Evolutionary conservation across 164 flowering plant species (phyloP).

Genomic region (Berberis thunbergii): DNA sequence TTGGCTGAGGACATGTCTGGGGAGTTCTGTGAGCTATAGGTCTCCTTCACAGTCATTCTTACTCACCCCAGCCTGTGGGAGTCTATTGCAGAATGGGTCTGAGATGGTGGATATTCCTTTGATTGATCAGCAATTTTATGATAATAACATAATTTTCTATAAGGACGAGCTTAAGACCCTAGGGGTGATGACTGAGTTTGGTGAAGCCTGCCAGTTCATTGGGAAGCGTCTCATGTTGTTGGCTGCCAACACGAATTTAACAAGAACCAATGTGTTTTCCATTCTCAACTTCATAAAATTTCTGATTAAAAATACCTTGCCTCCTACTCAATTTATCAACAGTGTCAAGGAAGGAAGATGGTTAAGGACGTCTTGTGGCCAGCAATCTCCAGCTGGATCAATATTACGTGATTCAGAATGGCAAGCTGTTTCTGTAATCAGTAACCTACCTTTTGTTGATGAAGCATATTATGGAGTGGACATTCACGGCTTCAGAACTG

Average conservation of each 20-base stretch:
- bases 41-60: constrained; percentile 51
- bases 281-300: constrained; percentile 42
- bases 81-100: constrained; percentile 34
- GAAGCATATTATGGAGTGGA: constrained; percentile 38
- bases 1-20: constrained; percentile 38
- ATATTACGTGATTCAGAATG: constrained; percentile 36
- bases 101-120: constrained; percentile 56
- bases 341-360: constrained; percentile 30
- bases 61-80: constrained; percentile 26
- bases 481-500: constrained; percentile 26
- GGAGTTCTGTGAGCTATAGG: constrained; percentile 22
- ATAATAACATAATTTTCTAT: constrained; percentile 19
- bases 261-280: constrained; percentile 28
- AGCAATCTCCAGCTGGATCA: constrained; percentile 36
- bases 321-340: constrained; percentile 28
- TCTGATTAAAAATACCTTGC: constrained; percentile 23
- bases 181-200: constrained; percentile 50
- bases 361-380: constrained; percentile 39
- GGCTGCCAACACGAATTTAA: constrained; percentile 26
- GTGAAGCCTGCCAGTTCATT: constrained; percentile 44
- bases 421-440: constrained; percentile 32
- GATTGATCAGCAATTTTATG: constrained; percentile 42
- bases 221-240: constrained; percentile 46
- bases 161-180: constrained; percentile 35
- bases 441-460: constrained; percentile 28